Conservation (phyloP, 345 rosid genomes). For the Arabidopsis arenosa region DNA sequence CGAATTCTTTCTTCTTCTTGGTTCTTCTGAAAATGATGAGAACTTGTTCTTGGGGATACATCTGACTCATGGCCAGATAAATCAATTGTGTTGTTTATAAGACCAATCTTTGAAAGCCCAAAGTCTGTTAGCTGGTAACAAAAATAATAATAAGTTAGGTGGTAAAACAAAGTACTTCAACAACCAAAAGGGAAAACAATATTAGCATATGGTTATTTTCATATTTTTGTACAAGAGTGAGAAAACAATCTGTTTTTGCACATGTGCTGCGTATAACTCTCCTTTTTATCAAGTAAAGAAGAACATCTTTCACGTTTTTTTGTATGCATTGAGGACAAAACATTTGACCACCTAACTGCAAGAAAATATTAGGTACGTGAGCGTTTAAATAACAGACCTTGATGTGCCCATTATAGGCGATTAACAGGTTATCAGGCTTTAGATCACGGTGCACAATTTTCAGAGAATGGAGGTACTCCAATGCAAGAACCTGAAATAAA, state of each 20-base stretch:
- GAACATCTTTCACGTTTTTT: neutral
- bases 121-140: constrained; percentile 84
- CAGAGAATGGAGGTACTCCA: constrained; percentile 80
- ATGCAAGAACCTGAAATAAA: constrained; percentile 79
- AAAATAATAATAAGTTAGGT: constrained; percentile 42
- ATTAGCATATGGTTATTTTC: constrained; percentile 2
- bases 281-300: constrained; percentile 1
- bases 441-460: constrained; percentile 85
- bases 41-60: constrained; percentile 47
- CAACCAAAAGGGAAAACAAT: constrained; percentile 4
- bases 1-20: constrained; percentile 55
- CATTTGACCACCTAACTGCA: constrained; percentile 7
- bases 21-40: constrained; percentile 47
- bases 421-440: constrained; percentile 83
- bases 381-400: constrained; percentile 62
- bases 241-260: neutral
- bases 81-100: constrained; percentile 75
- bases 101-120: constrained; percentile 86
- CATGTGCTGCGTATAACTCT: constrained; percentile 1
- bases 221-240: neutral
- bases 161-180: constrained; percentile 19
- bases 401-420: constrained; percentile 84
- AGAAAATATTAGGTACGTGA: constrained; percentile 15
- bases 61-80: constrained; percentile 62
- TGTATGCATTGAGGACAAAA: neutral